Evolutionary conservation across 129 eudicot genomes (phyloP).

Genomic region (Deinandra increscens): DNA sequence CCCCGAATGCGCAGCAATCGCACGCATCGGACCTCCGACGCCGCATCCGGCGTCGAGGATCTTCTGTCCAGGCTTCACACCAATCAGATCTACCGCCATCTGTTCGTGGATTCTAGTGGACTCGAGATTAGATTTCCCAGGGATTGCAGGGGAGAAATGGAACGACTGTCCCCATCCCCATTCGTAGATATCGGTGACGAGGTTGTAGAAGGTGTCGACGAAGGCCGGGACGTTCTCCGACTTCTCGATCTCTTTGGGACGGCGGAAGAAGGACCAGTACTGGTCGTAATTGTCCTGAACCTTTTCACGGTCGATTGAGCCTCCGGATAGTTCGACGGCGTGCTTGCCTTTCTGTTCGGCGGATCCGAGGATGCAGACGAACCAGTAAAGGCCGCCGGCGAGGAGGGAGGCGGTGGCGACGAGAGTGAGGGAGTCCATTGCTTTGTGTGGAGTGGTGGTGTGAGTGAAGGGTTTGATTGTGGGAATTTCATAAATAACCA

Average conservation of each 20-base stretch:
- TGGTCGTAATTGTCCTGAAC: constrained; percentile 75
- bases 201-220: constrained; percentile 87
- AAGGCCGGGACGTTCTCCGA: constrained; percentile 83
- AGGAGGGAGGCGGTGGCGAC: constrained; percentile 61
- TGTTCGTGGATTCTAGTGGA: constrained; percentile 71
- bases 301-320: constrained; percentile 72
- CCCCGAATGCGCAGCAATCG: constrained; percentile 80
- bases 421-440: constrained; percentile 70
- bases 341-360: constrained; percentile 94
- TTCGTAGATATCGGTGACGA: constrained; percentile 94
- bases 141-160: constrained; percentile 81
- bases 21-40: constrained; percentile 98
- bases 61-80: constrained; percentile 54
- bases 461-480: too few relatives aligned
- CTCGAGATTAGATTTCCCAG: constrained; percentile 74
- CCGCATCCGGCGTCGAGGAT: constrained; percentile 93
- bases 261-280: constrained; percentile 93
- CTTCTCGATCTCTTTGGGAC: constrained; percentile 80
- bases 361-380: constrained; percentile 78
- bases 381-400: constrained; percentile 93
- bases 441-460: background rate
- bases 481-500: too few relatives aligned
- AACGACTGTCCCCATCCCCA: constrained; percentile 99
- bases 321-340: constrained; percentile 81
- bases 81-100: constrained; percentile 85